These are phyloP conservation scores for Cutaneotrichosporon sp. DNA, from an alignment of 1,284 basidiomycete species.

Conservation along the genomic window DNA sequence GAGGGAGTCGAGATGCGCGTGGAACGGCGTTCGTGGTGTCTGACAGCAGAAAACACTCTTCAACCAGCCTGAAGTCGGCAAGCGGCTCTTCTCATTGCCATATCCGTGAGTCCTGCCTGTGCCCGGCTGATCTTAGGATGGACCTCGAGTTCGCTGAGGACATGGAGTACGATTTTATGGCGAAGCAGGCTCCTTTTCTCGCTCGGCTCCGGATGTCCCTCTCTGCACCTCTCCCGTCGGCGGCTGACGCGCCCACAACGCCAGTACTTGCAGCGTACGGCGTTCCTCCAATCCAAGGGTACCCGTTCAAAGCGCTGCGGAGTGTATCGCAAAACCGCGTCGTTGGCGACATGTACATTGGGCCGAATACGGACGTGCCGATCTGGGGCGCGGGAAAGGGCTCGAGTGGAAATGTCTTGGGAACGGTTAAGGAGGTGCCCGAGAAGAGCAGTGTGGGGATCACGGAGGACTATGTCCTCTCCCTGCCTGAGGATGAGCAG, in stretches of 20 bases:
- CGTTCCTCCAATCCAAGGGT: not conserved
- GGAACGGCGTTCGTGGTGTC: no score
- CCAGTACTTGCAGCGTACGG: slow-evolving; percentile 2
- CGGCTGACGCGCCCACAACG: not conserved
- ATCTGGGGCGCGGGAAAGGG: not conserved
- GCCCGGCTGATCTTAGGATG: slow-evolving; percentile 10
- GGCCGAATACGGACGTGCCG: not conserved
- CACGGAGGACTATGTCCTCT: slow-evolving; percentile 1
- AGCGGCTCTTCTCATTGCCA: slow-evolving; percentile 20
- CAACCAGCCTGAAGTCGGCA: slow-evolving; percentile 20
- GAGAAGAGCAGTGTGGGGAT: not conserved
- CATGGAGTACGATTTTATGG: slow-evolving; percentile 6
- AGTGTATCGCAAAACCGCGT: slow-evolving; percentile 3
- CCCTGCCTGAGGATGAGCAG: slow-evolving; percentile 2
- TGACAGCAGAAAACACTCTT: slow-evolving; percentile 20
- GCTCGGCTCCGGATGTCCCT: not conserved
- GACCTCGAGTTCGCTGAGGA: slow-evolving; percentile 9
- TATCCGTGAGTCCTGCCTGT: slow-evolving; percentile 20
- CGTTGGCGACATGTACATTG: slow-evolving; percentile 20
- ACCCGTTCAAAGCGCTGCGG: slow-evolving; percentile 20
- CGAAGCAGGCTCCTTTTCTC: not conserved
- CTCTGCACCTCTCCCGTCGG: not conserved
- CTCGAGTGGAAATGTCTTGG: not conserved
- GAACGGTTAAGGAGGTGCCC: no score
- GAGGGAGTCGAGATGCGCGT: not conserved